A percentile compares a stretch with the other conserved stretches of the same genome.
Evolutionary conservation across 2,329 filamentous ascomycete species (phyloP).

Genomic region (Triangularia setosa): DNA sequence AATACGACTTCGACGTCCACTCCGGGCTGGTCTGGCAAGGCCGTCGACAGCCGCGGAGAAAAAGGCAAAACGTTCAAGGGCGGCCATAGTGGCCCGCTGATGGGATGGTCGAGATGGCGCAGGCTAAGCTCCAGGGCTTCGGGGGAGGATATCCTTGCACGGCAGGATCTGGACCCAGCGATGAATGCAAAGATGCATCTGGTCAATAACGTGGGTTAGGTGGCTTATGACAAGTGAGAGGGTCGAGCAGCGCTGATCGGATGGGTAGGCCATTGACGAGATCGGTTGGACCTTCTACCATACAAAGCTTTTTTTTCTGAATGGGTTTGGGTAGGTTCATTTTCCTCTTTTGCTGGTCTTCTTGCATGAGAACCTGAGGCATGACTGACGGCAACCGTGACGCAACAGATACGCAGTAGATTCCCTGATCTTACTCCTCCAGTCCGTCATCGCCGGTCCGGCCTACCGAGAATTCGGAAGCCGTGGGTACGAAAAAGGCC

Average conservation of each 20-base stretch:
- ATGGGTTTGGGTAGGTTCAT: constrained; percentile 52
- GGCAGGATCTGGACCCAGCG: constrained; percentile 50
- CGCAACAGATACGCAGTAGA: constrained; percentile 43
- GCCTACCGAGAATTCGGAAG: constrained; percentile 57
- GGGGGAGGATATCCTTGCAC: constrained; percentile 41
- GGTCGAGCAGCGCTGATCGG: not conserved
- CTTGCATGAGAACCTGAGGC: not conserved
- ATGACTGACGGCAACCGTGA: not conserved
- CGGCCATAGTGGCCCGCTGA: not conserved
- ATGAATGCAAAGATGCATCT: constrained; percentile 54
- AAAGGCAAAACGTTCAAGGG: not conserved
- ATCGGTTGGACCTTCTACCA: constrained; percentile 60
- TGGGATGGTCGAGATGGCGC: not conserved
- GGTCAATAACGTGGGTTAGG: constrained; percentile 45
- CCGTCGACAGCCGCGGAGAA: not conserved
- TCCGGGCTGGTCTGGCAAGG: not conserved
- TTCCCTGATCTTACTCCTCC: constrained; percentile 49
- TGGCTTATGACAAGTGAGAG: not conserved
- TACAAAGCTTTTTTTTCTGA: constrained; percentile 57
- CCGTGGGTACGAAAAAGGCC: constrained; percentile 49
- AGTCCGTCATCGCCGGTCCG: constrained; percentile 57
- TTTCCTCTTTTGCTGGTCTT: not conserved
- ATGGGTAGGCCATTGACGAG: constrained; percentile 47
- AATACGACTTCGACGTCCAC: not conserved
- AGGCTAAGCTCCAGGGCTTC: not conserved